Evolutionary conservation across 2,329 filamentous ascomycete species (phyloP).

Genomic region (Sclerotinia sclerotiorum): DNA sequence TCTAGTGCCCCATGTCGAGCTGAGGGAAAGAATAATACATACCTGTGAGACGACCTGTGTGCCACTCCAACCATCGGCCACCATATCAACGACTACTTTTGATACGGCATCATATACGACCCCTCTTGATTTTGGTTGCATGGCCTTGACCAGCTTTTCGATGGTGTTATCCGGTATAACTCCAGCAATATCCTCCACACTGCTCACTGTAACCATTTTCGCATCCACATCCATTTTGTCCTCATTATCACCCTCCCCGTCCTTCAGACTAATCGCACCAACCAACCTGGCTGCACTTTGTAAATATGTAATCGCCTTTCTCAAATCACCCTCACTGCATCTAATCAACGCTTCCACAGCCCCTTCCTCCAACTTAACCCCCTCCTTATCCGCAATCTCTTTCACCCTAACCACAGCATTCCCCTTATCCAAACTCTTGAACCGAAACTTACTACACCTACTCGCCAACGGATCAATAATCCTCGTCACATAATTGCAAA

Average conservation of each 20-base stretch:
- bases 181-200: conserved; percentile 92
- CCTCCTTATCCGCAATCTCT: conserved; percentile 79
- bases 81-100: conserved; percentile 80
- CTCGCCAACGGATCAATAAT: conserved; percentile 96
- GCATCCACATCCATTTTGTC: conserved; percentile 50
- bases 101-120: conserved; percentile 72
- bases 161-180: conserved; percentile 81
- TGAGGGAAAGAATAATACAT: conserved; percentile 36
- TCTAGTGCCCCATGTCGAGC: conserved; percentile 8
- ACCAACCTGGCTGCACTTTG: conserved; percentile 91
- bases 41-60: conserved; percentile 82
- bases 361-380: conserved; percentile 72
- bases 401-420: conserved; percentile 78
- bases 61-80: conserved; percentile 96
- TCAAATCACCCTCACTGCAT: conserved; percentile 89
- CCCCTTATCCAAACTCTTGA: conserved; percentile 89
- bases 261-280: conserved; percentile 58
- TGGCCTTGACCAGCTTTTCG: conserved; percentile 66
- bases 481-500: conserved; percentile 97
- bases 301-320: conserved; percentile 94
- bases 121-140: conserved; percentile 67
- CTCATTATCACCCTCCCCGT: conserved; percentile 43
- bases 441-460: conserved; percentile 94
- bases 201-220: conserved; percentile 71
- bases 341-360: conserved; percentile 81